Percentiles rank a stretch among this genome's conserved stretches.
Evolutionary conservation across 2,329 filamentous ascomycete genomes (phyloP).

Genomic region (Diplodia corticola): DNA sequence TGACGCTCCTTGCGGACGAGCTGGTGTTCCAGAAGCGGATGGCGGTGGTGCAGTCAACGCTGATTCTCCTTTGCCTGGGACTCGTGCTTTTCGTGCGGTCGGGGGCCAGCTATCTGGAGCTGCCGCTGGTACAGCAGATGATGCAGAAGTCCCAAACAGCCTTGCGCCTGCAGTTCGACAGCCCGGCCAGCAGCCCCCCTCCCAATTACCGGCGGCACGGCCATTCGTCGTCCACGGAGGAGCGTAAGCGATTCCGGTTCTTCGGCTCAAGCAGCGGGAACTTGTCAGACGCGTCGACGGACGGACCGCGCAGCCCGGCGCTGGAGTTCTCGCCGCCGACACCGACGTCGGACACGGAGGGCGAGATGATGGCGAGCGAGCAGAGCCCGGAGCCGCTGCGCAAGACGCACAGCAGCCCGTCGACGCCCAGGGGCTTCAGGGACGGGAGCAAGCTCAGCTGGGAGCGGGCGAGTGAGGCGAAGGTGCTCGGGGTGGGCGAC

Average conservation of each 20-base stretch:
- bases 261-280: conserved; percentile 16
- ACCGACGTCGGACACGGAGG: conserved; percentile 30
- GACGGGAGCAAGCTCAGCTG: conserved; percentile 39
- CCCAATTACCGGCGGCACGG: conserved; percentile 34
- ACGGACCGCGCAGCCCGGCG: conserved; percentile 33
- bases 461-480: conserved; percentile 33
- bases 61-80: conserved; percentile 82
- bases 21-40: conserved; percentile 82
- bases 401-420: conserved; percentile 46
- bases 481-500: conserved; percentile 23
- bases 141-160: conserved; percentile 37
- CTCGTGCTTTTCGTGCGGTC: conserved; percentile 73
- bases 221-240: conserved; percentile 32
- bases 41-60: conserved; percentile 85
- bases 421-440: conserved; percentile 45
- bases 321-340: conserved; percentile 39
- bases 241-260: conserved; percentile 32
- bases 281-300: conserved; percentile 36
- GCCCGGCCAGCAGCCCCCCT: conserved; percentile 41
- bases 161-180: conserved; percentile 35
- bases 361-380: conserved; percentile 21
- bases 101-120: conserved; percentile 40
- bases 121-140: conserved; percentile 50
- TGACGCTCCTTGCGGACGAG: conserved; percentile 92
- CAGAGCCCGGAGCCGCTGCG: conserved; percentile 24